Evolutionary conservation across 805 yeast species (phyloP), one percentile per base, ranked within the genome.

Genomic region (Yarrowia keelungensis): DNA sequence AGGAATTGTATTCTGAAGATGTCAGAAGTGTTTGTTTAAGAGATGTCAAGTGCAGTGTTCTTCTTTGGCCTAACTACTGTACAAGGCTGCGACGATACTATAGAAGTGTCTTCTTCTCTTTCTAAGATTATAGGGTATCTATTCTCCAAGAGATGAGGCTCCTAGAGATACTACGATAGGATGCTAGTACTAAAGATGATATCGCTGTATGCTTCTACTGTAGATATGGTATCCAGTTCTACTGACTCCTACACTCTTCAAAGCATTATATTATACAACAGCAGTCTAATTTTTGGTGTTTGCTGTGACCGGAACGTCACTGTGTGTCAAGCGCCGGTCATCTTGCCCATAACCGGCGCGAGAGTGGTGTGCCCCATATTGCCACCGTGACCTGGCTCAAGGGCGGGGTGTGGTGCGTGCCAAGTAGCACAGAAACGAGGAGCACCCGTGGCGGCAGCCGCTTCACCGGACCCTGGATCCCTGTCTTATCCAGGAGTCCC

Each of bases 381-480:
- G 59, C 59, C 59, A 53, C 59, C 59, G 59, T 53, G 59, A 53
- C 59, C 59, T 53, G 59, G 59, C 59, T 19, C 26, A 36, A 16
- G 10, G 26, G 42, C 42, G 42, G 45, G 19, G 59, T 36, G 58
- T 8, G 58, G 42, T 51, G 32, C 2, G n/a, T 19, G 19, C 19
- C 19, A 19, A 16, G 42, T 9, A 2, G 39, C 43, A 53, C 59
- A 38, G 35, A 9, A 16, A 53, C 59, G 36, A 53, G 54, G 35
- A 14, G 14, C 54, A 50, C 54, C 56, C 19, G 56, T 35, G 10
- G 10, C 16, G 11, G 15, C 59, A 19, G 35, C 59, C 59, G 59
- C 59, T 53, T 53, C 59, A 53, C 59, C 59, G 59, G 59, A 53
- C 26, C 45, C 35, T n/a, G 45, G 45, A 53, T 26, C 59, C 59